These are phyloP conservation scores for Fusarium veterinarium DNA, from an alignment of 2,329 filamentous ascomycete genomes.

Conservation along the genomic window DNA sequence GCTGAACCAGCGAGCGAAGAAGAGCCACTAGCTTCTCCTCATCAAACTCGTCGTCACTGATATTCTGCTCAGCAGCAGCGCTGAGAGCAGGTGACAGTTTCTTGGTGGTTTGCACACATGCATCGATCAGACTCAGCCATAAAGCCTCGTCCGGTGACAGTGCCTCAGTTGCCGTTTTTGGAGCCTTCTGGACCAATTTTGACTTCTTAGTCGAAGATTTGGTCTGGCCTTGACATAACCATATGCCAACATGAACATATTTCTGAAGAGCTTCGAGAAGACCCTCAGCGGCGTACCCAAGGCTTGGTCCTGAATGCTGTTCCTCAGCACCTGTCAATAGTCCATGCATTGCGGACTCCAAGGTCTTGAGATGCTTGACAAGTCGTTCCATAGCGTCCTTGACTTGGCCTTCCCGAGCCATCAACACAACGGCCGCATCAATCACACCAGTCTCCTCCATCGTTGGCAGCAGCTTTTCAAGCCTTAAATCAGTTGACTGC, in stretches of 20 bases:
- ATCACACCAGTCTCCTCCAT: conserved; percentile 92
- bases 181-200: conserved; percentile 63
- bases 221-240: conserved; percentile 90
- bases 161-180: conserved; percentile 54
- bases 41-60: conserved; percentile 56
- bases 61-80: conserved; percentile 44
- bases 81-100: conserved; percentile 69
- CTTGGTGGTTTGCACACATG: conserved; percentile 72
- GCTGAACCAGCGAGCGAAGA: conserved; percentile 85
- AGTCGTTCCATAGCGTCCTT: conserved; percentile 86
- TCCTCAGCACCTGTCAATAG: conserved; percentile 72
- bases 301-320: conserved; percentile 60
- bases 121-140: conserved; percentile 71
- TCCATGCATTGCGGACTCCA: conserved; percentile 82
- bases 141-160: conserved; percentile 66
- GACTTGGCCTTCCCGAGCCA: conserved; percentile 88
- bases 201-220: conserved; percentile 63
- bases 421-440: conserved; percentile 90
- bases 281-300: conserved; percentile 76
- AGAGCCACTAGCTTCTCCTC: conserved; percentile 71
- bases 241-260: conserved; percentile 92
- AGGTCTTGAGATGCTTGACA: conserved; percentile 80
- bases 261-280: conserved; percentile 84
- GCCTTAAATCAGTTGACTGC: conserved; percentile 79
- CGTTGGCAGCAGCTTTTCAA: conserved; percentile 83